Evolutionary conservation across 768 basidiomycete species (phyloP).

Genomic region (Russula abietina): DNA sequence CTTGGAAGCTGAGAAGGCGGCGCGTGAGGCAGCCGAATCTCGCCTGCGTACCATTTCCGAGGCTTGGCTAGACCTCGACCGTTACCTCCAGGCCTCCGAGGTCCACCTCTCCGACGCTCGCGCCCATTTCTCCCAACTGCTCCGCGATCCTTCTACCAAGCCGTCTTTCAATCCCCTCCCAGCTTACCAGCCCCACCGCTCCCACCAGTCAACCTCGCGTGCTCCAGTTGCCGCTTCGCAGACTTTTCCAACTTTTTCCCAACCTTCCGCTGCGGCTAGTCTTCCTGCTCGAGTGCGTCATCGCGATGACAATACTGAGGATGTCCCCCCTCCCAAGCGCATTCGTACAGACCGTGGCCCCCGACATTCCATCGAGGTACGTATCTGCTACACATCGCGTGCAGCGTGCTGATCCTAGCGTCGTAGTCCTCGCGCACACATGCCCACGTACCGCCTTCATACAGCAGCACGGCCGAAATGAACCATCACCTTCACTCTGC

Average conservation of each 20-base stretch:
- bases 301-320: constrained; percentile 41
- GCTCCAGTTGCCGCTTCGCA: constrained; percentile 25
- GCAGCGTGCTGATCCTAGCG: constrained; percentile 4
- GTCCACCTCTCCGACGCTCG: constrained; percentile 22
- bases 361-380: constrained; percentile 30
- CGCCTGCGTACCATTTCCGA: constrained; percentile 22
- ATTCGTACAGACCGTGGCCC: constrained; percentile 37
- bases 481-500: constrained; percentile 28
- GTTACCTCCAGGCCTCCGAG: constrained; percentile 19
- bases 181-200: constrained; percentile 13
- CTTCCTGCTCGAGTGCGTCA: constrained; percentile 38
- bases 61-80: constrained; percentile 24
- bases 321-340: constrained; percentile 46
- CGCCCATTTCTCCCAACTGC: constrained; percentile 22
- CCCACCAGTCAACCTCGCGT: constrained; percentile 8
- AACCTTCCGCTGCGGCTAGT: constrained; percentile 38
- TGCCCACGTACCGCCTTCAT: constrained; percentile 25
- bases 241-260: constrained; percentile 32
- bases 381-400: constrained; percentile 18
- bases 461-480: constrained; percentile 22
- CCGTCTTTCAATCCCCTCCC: constrained; percentile 19
- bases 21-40: constrained; percentile 23
- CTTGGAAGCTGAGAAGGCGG: constrained; percentile 22
- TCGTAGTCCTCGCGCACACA: constrained; percentile 25
- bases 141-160: constrained; percentile 21